Percentiles rank a stretch among this genome's conserved stretches.
Conservation (phyloP, 2,329 filamentous ascomycete genomes). For the Apiospora phragmitis region DNA sequence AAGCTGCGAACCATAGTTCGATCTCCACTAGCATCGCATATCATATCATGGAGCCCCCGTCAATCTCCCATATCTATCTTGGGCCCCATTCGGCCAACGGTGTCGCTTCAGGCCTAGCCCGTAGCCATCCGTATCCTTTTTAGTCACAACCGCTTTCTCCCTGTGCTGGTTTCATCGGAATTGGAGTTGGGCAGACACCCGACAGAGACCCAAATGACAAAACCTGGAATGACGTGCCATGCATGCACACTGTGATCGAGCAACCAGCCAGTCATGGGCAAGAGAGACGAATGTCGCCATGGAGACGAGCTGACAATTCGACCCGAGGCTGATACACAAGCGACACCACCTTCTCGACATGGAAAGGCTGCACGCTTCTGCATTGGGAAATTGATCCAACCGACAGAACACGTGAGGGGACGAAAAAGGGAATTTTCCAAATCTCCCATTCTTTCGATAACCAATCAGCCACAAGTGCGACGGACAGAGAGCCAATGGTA, state of each 20-base stretch:
- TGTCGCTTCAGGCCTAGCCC: conserved; percentile 1
- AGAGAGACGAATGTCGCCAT: background rate
- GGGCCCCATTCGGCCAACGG: conserved; percentile 1
- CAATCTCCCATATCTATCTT: background rate
- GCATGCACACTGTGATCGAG: background rate
- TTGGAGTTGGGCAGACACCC: background rate
- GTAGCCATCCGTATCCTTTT: background rate
- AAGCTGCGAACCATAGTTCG: conserved; percentile 2
- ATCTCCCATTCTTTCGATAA: background rate
- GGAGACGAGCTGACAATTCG: background rate
- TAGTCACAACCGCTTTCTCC: background rate
- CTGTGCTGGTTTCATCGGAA: conserved; percentile 4
- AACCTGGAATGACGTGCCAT: conserved; percentile 1
- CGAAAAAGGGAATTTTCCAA: background rate
- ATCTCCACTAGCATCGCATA: conserved; percentile 4
- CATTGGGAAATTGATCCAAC: background rate
- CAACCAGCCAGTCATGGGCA: background rate
- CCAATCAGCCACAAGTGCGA: background rate
- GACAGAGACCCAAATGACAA: background rate
- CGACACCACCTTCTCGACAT: background rate
- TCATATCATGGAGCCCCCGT: conserved; percentile 1
- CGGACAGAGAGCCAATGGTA: background rate
- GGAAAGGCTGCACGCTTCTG: background rate
- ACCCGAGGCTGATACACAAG: background rate
- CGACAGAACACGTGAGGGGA: background rate